These are phyloP conservation scores for Mycena alexandri DNA, from an alignment of 768 basidiomycete genomes.

Conservation along the genomic window DNA sequence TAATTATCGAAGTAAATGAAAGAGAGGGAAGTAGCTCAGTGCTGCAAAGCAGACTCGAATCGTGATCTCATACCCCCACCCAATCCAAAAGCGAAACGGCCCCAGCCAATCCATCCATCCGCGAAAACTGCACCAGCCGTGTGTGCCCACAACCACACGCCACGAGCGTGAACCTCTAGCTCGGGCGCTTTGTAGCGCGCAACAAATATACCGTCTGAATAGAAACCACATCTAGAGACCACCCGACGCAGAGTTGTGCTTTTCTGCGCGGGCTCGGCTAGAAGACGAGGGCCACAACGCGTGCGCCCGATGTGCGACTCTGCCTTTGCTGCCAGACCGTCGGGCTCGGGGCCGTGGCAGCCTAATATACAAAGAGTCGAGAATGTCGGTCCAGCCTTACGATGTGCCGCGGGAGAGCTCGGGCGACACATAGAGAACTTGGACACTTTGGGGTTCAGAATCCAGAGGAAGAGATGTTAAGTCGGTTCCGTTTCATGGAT, in stretches of 20 bases:
- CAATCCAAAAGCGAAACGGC: slow-evolving; percentile 35
- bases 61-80: slow-evolving; percentile 58
- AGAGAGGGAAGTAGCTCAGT: slow-evolving; percentile 55
- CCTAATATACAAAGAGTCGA: slow-evolving; percentile 63
- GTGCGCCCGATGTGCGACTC: slow-evolving; percentile 61
- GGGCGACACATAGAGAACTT: slow-evolving; percentile 67
- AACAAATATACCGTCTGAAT: slow-evolving; percentile 53
- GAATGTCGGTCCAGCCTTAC: slow-evolving; percentile 83
- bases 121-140: slow-evolving; percentile 61
- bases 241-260: slow-evolving; percentile 60
- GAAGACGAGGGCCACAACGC: slow-evolving; percentile 37
- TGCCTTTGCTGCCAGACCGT: slow-evolving; percentile 77
- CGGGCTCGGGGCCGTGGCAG: slow-evolving; percentile 60
- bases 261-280: slow-evolving; percentile 67
- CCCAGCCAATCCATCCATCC: slow-evolving; percentile 36
- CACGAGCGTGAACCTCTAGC: slow-evolving; percentile 59
- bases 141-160: slow-evolving; percentile 78
- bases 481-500: slow-evolving; percentile 41
- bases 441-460: slow-evolving; percentile 64
- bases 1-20: slow-evolving; percentile 26
- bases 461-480: slow-evolving; percentile 35
- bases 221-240: slow-evolving; percentile 81
- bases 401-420: slow-evolving; percentile 64
- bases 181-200: slow-evolving; percentile 65
- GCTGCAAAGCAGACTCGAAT: slow-evolving; percentile 53